Conservation (phyloP, 2,329 filamentous ascomycete species). For the Ophiocordyceps camponoti-saundersi region DNA sequence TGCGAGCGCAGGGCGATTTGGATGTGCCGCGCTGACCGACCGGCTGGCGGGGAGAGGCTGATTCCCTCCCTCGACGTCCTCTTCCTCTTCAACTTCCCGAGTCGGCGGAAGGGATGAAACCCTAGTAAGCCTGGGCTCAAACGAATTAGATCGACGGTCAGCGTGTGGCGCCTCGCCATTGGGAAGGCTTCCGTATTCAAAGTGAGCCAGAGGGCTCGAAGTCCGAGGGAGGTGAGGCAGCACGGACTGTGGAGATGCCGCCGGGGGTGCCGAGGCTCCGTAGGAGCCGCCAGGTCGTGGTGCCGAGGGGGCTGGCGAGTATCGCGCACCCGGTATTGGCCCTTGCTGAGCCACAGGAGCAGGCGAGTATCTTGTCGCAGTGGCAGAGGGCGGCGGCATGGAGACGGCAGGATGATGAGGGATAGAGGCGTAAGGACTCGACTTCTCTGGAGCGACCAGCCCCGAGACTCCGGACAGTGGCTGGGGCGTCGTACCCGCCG, state of each 20-base stretch:
- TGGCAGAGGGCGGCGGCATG: slow-evolving; percentile 15
- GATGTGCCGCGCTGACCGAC: slow-evolving; percentile 10
- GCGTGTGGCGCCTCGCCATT: slow-evolving; percentile 23
- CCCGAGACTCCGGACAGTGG: slow-evolving; percentile 14
- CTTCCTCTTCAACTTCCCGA: slow-evolving; percentile 44
- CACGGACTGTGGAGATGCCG: slow-evolving; percentile 23
- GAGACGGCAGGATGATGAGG: slow-evolving; percentile 15
- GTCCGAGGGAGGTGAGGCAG: slow-evolving; percentile 45
- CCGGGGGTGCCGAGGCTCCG: slow-evolving; percentile 13
- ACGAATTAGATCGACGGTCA: slow-evolving; percentile 32
- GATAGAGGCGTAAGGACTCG: slow-evolving; percentile 36
- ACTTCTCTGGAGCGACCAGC: slow-evolving; percentile 35
- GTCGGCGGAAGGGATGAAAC: slow-evolving; percentile 43
- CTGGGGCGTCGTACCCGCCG: too few relatives aligned
- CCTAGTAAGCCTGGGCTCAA: slow-evolving; percentile 36
- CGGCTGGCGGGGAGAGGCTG: slow-evolving; percentile 5
- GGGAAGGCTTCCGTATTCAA: slow-evolving; percentile 20
- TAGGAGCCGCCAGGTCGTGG: slow-evolving; percentile 26
- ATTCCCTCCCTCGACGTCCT: slow-evolving; percentile 11
- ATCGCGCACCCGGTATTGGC: slow-evolving; percentile 26
- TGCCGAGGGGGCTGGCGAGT: slow-evolving; percentile 29
- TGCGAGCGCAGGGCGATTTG: slow-evolving; percentile 8
- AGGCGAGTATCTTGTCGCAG: slow-evolving; percentile 43
- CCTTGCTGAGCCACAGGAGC: slow-evolving; percentile 28
- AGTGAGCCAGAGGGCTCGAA: slow-evolving; percentile 49